These are phyloP conservation scores for Marasmius tenuissimus DNA, from an alignment of 1,284 basidiomycete genomes.

Conservation along the genomic window DNA sequence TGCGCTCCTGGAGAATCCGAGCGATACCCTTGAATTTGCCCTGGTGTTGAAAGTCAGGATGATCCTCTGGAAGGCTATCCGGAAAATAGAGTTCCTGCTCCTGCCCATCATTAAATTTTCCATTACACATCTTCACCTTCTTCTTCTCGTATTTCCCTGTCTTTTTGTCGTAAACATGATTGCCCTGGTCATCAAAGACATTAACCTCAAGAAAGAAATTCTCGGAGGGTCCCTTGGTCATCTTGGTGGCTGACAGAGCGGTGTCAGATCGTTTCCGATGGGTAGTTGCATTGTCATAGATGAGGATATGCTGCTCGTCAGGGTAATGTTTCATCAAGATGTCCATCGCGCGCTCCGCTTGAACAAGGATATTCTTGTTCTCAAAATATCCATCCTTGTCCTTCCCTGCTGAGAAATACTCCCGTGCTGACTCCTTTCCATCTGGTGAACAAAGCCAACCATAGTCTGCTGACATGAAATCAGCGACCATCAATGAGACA, in stretches of 20 bases:
- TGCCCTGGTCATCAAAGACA: no score
- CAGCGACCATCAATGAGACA: slow-evolving; percentile 39
- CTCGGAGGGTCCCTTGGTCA: slow-evolving; percentile 18
- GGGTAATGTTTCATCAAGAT: slow-evolving; percentile 26
- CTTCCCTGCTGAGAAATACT: slow-evolving; percentile 23
- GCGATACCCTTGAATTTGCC: slow-evolving; percentile 36
- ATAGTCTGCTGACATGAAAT: slow-evolving; percentile 42
- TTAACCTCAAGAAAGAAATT: slow-evolving; percentile 12
- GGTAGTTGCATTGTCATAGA: slow-evolving; percentile 38
- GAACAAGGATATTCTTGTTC: slow-evolving; percentile 27
- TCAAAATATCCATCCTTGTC: slow-evolving; percentile 35
- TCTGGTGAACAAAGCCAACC: slow-evolving; percentile 29
- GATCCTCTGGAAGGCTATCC: slow-evolving; percentile 23
- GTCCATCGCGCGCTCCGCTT: slow-evolving; percentile 28
- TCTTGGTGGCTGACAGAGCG: slow-evolving; percentile 24
- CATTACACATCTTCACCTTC: slow-evolving; percentile 30
- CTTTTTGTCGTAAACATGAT: slow-evolving; percentile 18
- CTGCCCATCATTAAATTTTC: slow-evolving; percentile 23
- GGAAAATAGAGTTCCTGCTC: slow-evolving; percentile 35
- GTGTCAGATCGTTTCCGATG: slow-evolving; percentile 30
- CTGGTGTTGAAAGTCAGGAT: no score
- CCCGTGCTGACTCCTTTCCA: slow-evolving; percentile 6
- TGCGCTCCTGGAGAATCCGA: slow-evolving; percentile 27
- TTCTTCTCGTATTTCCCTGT: slow-evolving; percentile 26
- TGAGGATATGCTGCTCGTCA: slow-evolving; percentile 27